Conservation (phyloP, 1,284 basidiomycete species). For the Coniferiporia weirii region DNA sequence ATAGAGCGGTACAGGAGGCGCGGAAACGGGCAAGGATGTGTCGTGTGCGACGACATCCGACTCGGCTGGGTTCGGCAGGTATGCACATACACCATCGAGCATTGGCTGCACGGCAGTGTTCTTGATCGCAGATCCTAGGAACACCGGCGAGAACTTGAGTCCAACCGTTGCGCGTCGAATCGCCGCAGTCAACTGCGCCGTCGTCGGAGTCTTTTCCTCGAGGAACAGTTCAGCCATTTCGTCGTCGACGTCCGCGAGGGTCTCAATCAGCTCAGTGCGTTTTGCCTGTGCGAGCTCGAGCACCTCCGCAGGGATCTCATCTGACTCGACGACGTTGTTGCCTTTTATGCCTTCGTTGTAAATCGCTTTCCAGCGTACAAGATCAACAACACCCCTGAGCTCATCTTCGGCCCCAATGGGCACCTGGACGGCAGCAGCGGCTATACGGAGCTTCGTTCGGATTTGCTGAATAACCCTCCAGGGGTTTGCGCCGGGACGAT, state of each 20-base stretch:
- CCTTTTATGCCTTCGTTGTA: constrained; percentile 97
- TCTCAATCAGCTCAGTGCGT: constrained; percentile 88
- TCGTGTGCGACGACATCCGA: constrained; percentile 81
- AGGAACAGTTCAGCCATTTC: constrained; percentile 89
- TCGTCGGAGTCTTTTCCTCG: constrained; percentile 74
- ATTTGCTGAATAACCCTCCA: constrained; percentile 95
- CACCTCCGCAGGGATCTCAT: constrained; percentile 83
- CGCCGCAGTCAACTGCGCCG: constrained; percentile 74
- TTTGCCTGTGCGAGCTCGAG: constrained; percentile 74
- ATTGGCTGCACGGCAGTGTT: constrained; percentile 95
- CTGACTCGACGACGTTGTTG: constrained; percentile 79
- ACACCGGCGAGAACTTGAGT: constrained; percentile 94
- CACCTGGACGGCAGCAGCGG: constrained; percentile 93
- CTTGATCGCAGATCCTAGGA: constrained; percentile 96
- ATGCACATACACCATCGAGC: constrained; percentile 93
- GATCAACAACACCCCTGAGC: constrained; percentile 88
- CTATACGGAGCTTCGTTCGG: constrained; percentile 85
- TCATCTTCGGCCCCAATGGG: constrained; percentile 92
- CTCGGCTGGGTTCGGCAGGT: constrained; percentile 89
- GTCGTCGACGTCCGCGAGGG: constrained; percentile 95
- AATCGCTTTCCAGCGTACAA: constrained; percentile 92
- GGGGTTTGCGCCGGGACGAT: constrained; percentile 96
- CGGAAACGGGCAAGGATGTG: constrained; percentile 58
- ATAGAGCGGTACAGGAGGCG: constrained; percentile 69
- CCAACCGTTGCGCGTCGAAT: constrained; percentile 86